Evolutionary conservation across 805 yeast genomes (phyloP), one percentile per base, ranked within the genome.

Genomic region (Wickerhamiella nectarea): DNA sequence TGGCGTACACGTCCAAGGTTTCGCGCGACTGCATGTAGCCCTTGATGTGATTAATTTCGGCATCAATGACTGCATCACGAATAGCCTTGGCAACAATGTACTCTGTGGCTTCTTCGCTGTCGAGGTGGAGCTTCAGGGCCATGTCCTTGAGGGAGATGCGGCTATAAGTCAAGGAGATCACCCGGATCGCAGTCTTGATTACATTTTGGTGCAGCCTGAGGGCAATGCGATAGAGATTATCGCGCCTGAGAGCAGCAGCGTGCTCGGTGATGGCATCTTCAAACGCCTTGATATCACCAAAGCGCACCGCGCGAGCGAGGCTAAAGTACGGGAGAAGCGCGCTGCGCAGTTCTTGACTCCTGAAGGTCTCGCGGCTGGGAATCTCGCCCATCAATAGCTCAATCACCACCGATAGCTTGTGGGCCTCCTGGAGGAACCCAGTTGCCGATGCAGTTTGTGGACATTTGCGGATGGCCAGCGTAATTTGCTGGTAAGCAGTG

Each of bases 31-130:
- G 87, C 81, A 91, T 87, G 60, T 68, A 87, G 1, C 96, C 96
- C 50, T 75, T 70, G 58, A 83, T 84, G 64, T 87, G 95, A 60
- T 91, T 83, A 53, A 91, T 81, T 44, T 76, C 74, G 3, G 98
- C 97, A 57, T 91, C 97, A 59, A 91, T 84, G 42, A 91, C 97
- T 48, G 95, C 95, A 60, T 91, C 99, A 56, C 95, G 78, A 47
- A 91, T 89, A 20, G 96, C 91, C 67, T 91, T 89, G 31, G 95
- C 84, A 18, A 91, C 95, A 61, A 91, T 86, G 61, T 89, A 91
- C 66, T 91, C 99, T 1, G 95, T 94, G 54, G 89, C 79, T 57
- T 91, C 87, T 66, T 91, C 99, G 39, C 87, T 78, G 56, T 89
- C 98, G 49, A 91, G 72, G 53, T 82, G 86, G 58, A 91, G 73